These are phyloP conservation scores for Hibiscus mutabilis DNA, from an alignment of 345 rosid genomes.

Conservation along the genomic window DNA sequence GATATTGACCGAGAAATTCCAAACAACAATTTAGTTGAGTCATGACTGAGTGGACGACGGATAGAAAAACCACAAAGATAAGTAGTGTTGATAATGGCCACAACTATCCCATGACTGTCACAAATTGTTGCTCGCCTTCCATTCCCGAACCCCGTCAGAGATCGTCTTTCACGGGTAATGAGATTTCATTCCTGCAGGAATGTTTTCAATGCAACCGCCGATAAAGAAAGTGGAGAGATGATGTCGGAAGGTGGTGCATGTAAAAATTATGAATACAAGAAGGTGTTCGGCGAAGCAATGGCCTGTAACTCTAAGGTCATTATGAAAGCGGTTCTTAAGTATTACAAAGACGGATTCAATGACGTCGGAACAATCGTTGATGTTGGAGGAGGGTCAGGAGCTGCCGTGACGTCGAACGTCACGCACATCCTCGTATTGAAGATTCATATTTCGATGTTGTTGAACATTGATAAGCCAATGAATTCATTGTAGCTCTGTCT, in stretches of 20 bases:
- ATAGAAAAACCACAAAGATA: too few relatives aligned
- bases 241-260: too few relatives aligned
- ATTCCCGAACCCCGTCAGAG: conserved; percentile 18
- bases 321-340: too few relatives aligned
- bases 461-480: too few relatives aligned
- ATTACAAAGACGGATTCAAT: too few relatives aligned
- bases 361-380: conserved; percentile 50
- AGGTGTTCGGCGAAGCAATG: conserved; percentile 52
- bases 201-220: conserved; percentile 33
- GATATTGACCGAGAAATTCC: too few relatives aligned
- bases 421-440: conserved; percentile 42
- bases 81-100: conserved; percentile 12
- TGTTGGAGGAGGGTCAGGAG: conserved; percentile 73
- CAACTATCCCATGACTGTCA: conserved; percentile 35
- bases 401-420: conserved; percentile 34
- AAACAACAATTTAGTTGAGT: too few relatives aligned
- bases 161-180: conserved; percentile 51
- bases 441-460: too few relatives aligned
- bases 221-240: conserved; percentile 11
- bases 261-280: conserved; percentile 22
- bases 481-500: too few relatives aligned
- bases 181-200: conserved; percentile 46
- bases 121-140: conserved; percentile 41
- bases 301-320: too few relatives aligned
- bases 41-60: too few relatives aligned